These are phyloP conservation scores for Microdochium trichocladiopsis DNA, from an alignment of 2,329 filamentous ascomycete genomes.

Conservation along the genomic window DNA sequence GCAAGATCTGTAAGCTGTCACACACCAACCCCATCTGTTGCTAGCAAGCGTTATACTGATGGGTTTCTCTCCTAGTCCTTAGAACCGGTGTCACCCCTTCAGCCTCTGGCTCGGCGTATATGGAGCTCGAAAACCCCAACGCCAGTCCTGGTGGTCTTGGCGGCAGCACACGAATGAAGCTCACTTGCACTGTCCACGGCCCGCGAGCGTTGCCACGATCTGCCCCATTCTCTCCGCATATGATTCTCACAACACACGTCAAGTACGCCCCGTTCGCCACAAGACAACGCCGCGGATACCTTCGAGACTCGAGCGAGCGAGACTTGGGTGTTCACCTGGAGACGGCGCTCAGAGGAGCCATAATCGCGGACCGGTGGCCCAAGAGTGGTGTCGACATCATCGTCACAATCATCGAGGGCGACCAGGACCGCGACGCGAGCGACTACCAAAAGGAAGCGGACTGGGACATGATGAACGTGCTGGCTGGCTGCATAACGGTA, in stretches of 20 bases:
- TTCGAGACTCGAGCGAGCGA: slow-evolving; percentile 78
- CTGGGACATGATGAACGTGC: slow-evolving; percentile 86
- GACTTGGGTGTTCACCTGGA: slow-evolving; percentile 89
- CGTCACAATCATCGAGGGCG: slow-evolving; percentile 86
- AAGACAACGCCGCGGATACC: slow-evolving; percentile 71
- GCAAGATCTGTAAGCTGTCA: slow-evolving; percentile 72
- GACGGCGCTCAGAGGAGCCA: slow-evolving; percentile 78
- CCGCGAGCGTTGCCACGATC: slow-evolving; percentile 85
- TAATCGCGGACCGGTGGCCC: slow-evolving; percentile 95
- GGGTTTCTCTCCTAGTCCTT: slow-evolving; percentile 58
- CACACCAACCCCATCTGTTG: not conserved
- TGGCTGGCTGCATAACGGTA: slow-evolving; percentile 88
- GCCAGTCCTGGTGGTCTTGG: slow-evolving; percentile 19
- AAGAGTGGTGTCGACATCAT: slow-evolving; percentile 97
- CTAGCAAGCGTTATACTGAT: not conserved
- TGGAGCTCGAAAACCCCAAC: slow-evolving; percentile 54
- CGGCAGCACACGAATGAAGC: slow-evolving; percentile 68
- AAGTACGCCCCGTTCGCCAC: slow-evolving; percentile 97
- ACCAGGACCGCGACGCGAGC: slow-evolving; percentile 61
- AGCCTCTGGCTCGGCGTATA: slow-evolving; percentile 86
- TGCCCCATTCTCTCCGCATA: slow-evolving; percentile 84
- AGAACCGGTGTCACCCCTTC: slow-evolving; percentile 90
- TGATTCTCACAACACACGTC: slow-evolving; percentile 86
- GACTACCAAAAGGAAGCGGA: slow-evolving; percentile 49
- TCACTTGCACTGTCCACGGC: slow-evolving; percentile 89